Percentiles rank a stretch among this genome's conserved stretches.
Conservation (phyloP, 306 rosid genomes). For the Gleditsia sinensis region DNA sequence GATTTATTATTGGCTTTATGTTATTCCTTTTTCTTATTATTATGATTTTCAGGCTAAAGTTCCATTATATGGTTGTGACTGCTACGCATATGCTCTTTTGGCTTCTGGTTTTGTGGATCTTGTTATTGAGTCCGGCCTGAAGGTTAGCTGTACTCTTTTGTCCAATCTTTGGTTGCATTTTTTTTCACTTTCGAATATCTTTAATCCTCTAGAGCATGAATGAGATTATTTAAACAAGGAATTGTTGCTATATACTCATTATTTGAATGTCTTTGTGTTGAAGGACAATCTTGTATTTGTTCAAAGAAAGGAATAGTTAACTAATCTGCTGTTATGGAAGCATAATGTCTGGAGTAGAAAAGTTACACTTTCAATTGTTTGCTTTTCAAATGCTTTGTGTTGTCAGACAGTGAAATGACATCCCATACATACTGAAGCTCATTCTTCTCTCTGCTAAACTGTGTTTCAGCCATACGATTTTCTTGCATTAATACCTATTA, state of each 20-base stretch:
- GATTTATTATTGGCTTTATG: not conserved
- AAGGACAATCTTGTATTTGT: not conserved
- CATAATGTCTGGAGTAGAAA: not conserved
- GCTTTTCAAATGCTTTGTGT: not conserved
- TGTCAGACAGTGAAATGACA: not conserved
- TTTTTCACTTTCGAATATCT: constrained; percentile 23
- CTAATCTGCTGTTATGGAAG: too few relatives aligned
- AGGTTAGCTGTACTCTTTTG: constrained; percentile 48
- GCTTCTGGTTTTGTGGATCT: constrained; percentile 95
- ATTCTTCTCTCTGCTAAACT: not conserved
- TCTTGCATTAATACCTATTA: constrained; percentile 84
- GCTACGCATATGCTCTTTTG: constrained; percentile 96
- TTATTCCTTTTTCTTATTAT: constrained; percentile 14
- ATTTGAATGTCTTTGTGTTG: not conserved
- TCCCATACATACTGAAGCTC: not conserved
- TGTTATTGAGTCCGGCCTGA: constrained; percentile 88
- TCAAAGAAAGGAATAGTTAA: too few relatives aligned
- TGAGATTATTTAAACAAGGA: constrained; percentile 21
- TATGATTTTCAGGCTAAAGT: constrained; percentile 69
- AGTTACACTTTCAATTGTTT: not conserved
- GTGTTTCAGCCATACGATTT: constrained; percentile 86
- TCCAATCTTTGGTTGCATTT: constrained; percentile 24
- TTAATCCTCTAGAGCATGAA: not conserved
- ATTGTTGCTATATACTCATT: constrained; percentile 1
- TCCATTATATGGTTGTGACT: constrained; percentile 93